A percentile compares a stretch with the other conserved stretches of the same genome.
These are phyloP conservation scores for Madurella fahalii DNA, from an alignment of 2,329 filamentous ascomycete species.

Conservation along the genomic window DNA sequence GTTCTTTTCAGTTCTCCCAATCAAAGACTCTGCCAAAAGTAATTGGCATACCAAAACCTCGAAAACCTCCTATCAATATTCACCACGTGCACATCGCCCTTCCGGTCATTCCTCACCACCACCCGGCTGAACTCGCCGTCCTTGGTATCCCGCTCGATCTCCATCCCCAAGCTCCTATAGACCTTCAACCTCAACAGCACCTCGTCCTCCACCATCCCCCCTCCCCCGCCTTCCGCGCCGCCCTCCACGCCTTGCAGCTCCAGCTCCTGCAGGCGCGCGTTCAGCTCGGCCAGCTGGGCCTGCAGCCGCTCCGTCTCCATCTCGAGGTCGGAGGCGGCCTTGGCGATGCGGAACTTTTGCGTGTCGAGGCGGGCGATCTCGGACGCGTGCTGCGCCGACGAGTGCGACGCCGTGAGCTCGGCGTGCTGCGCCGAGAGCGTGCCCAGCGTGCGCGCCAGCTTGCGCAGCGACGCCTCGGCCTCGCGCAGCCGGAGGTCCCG, in stretches of 20 bases:
- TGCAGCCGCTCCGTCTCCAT: conserved; percentile 92
- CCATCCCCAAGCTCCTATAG: conserved; percentile 86
- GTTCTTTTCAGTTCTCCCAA: background rate
- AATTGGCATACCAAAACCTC: conserved; percentile 87
- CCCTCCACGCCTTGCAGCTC: conserved; percentile 83
- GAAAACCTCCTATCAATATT: conserved; percentile 93
- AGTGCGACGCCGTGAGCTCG: conserved; percentile 71
- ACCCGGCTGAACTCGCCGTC: conserved; percentile 80
- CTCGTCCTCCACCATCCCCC: conserved; percentile 57
- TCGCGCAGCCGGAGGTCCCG: conserved; percentile 74
- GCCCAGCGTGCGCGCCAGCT: conserved; percentile 60
- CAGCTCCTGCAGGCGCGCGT: conserved; percentile 71
- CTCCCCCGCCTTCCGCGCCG: conserved; percentile 27
- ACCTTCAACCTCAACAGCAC: conserved; percentile 76
- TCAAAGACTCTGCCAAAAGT: conserved; percentile 88
- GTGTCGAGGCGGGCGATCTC: conserved; percentile 86
- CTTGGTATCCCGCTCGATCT: conserved; percentile 71
- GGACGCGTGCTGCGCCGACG: conserved; percentile 72
- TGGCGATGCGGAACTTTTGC: conserved; percentile 91
- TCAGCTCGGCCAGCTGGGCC: conserved; percentile 70
- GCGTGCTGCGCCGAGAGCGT: conserved; percentile 71
- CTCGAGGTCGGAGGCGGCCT: conserved; percentile 81
- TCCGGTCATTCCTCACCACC: conserved; percentile 76
- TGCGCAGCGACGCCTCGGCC: conserved; percentile 62
- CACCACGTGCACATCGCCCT: conserved; percentile 90